Conservation (phyloP, 176 grass and related monocot genomes). For the Oryza punctata region DNA sequence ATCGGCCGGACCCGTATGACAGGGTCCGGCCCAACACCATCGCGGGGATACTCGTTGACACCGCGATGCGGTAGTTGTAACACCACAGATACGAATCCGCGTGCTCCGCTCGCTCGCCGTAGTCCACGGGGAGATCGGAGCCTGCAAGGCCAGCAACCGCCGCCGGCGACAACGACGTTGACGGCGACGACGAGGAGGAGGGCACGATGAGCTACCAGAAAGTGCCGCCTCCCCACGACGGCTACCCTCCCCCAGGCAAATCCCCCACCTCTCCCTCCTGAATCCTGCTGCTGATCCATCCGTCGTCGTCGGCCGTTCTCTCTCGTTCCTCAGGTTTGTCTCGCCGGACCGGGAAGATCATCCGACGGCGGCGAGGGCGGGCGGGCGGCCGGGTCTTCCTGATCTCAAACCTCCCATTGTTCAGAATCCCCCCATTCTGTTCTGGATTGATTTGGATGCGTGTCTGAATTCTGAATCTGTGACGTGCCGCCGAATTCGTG, state of each 20-base stretch:
- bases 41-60: neutral
- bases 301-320: too few relatives aligned
- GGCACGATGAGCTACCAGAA: slow-evolving; percentile 60
- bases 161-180: neutral
- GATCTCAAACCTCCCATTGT: neutral
- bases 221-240: slow-evolving; percentile 38
- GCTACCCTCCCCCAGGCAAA: slow-evolving; percentile 59
- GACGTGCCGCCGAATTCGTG: neutral
- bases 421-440: neutral
- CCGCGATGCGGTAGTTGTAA: neutral
- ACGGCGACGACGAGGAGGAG: neutral
- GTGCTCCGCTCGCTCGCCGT: neutral
- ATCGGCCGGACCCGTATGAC: too few relatives aligned
- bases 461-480: neutral
- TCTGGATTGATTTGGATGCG: neutral
- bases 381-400: too few relatives aligned
- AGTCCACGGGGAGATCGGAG: slow-evolving; percentile 17
- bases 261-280: neutral
- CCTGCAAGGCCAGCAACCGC: neutral
- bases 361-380: too few relatives aligned
- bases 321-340: too few relatives aligned
- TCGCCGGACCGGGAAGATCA: too few relatives aligned
- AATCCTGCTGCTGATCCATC: too few relatives aligned
- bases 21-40: neutral
- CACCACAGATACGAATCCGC: neutral